These are phyloP conservation scores for Chalaropsis ovoidea DNA, from an alignment of 2,329 filamentous ascomycete genomes.

Conservation along the genomic window DNA sequence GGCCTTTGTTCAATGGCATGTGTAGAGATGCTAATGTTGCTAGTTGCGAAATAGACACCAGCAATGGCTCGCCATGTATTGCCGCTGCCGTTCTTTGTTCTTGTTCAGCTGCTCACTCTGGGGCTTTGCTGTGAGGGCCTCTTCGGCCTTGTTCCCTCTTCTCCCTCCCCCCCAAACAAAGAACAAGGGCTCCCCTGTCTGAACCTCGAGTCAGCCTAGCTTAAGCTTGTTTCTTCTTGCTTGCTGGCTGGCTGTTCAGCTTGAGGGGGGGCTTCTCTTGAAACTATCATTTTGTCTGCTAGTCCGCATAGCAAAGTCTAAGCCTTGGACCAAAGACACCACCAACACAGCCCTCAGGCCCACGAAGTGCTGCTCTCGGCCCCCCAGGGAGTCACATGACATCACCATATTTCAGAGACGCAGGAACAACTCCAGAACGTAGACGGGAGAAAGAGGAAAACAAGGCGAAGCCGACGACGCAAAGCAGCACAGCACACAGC, in stretches of 20 bases:
- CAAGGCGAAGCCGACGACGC: constrained; percentile 4
- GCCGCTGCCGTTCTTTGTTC: background rate
- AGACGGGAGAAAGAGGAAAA: background rate
- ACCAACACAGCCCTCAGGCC: background rate
- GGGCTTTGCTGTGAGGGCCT: constrained; percentile 4
- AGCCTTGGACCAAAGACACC: background rate
- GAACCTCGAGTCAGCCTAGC: background rate
- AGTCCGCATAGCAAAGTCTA: background rate
- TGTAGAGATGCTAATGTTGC: background rate
- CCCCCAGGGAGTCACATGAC: no score
- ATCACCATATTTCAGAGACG: no score
- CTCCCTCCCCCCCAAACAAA: constrained; percentile 4
- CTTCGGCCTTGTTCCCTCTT: background rate
- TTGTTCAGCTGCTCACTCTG: background rate
- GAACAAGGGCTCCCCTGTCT: constrained; percentile 3
- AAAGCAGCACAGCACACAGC: background rate
- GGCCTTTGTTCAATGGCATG: background rate
- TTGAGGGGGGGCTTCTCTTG: background rate
- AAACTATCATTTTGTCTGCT: background rate
- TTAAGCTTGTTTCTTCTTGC: constrained; percentile 7
- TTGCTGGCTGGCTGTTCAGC: background rate
- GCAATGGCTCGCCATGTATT: background rate
- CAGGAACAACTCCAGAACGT: no score
- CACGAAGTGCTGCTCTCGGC: no score
- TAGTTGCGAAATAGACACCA: background rate